Percentiles rank a stretch among this genome's conserved stretches.
Evolutionary conservation across 2,329 filamentous ascomycete species (phyloP).

Genomic region (Plenodomus lindquistii): DNA sequence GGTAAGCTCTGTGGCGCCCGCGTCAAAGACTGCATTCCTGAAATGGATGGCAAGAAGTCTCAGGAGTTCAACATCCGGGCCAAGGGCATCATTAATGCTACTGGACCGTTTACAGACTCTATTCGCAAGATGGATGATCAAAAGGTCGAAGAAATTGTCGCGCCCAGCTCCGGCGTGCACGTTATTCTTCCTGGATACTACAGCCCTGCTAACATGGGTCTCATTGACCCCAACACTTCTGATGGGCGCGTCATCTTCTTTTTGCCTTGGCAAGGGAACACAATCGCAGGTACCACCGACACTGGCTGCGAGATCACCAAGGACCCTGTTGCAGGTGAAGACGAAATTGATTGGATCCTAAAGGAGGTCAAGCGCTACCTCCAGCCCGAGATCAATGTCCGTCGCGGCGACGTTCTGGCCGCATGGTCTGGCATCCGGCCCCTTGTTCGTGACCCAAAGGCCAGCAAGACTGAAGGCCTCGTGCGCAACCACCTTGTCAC

Average conservation of each 20-base stretch:
- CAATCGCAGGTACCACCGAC: constrained; percentile 87
- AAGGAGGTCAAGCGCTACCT: constrained; percentile 81
- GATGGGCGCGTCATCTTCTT: constrained; percentile 93
- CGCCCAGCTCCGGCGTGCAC: constrained; percentile 83
- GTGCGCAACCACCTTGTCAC: constrained; percentile 86
- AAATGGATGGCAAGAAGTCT: constrained; percentile 64
- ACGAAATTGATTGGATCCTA: constrained; percentile 87
- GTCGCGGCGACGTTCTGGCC: constrained; percentile 83
- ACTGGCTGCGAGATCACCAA: constrained; percentile 71
- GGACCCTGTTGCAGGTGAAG: constrained; percentile 77
- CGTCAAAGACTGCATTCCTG: constrained; percentile 70
- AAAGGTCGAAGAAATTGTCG: constrained; percentile 74
- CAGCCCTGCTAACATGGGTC: constrained; percentile 81
- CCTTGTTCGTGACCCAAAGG: constrained; percentile 83
- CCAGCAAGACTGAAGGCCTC: constrained; percentile 81
- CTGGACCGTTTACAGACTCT: constrained; percentile 83
- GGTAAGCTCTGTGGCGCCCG: constrained; percentile 75
- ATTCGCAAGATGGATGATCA: constrained; percentile 85
- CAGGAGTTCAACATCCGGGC: constrained; percentile 73
- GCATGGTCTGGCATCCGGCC: constrained; percentile 89
- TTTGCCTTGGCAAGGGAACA: constrained; percentile 90
- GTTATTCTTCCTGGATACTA: constrained; percentile 87
- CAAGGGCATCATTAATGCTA: constrained; percentile 85
- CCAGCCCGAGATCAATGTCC: constrained; percentile 81
- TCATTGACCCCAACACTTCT: constrained; percentile 84